Evolutionary conservation across 495 filamentous ascomycete species (phyloP), one percentile per base, ranked within the genome.

Genomic region (Penicillium pulvis): DNA sequence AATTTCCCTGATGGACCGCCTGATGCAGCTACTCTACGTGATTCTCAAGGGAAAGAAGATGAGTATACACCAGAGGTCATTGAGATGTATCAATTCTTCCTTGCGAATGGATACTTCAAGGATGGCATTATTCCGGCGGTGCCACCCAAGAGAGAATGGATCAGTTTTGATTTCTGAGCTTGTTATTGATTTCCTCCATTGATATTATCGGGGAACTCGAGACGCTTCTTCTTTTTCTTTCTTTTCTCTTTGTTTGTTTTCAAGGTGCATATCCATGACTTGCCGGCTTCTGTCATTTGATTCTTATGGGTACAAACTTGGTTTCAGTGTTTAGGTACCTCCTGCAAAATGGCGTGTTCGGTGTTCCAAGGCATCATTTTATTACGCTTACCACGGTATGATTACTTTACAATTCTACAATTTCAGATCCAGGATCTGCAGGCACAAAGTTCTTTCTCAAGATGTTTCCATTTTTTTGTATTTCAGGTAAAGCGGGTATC

Each of bases 1-100:
- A 87, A 87, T 75, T 90, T 88, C 62, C 87, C 88, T 1, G 75
- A 87, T 30, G 90, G 90, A 1, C 77, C 87, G n/a, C 89, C 88
- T 2, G 65, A 75, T 1, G 81, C 83, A 14, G 71, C 73, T 4
- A 73, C 61, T 31, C 51, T 79, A 33, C 63, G 70, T 35, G 76
- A 80, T 53, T 68, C 73, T 8, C 66, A 75, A 28, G 75, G 57
- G 1, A 72, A 71, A 24, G 65, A 69, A 0, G 74, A 77, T 31
- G 67, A 76, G 10, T 79, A 79, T 51, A 79, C 76, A 0, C 66
- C 75, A 6, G 81, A 85, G 39, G 65, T 76, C 6, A 70, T 82
- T n/a, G 80, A 78, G 52, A 77, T 79, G 48, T 93, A 91, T 70
- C 63, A 74, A 46, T 77, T 74, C 53, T 83, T 90, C 69, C 66